A percentile compares a stretch with the other conserved stretches of the same genome.
Conservation (phyloP, 1,284 basidiomycete species). For the Peniophora sp. region DNA sequence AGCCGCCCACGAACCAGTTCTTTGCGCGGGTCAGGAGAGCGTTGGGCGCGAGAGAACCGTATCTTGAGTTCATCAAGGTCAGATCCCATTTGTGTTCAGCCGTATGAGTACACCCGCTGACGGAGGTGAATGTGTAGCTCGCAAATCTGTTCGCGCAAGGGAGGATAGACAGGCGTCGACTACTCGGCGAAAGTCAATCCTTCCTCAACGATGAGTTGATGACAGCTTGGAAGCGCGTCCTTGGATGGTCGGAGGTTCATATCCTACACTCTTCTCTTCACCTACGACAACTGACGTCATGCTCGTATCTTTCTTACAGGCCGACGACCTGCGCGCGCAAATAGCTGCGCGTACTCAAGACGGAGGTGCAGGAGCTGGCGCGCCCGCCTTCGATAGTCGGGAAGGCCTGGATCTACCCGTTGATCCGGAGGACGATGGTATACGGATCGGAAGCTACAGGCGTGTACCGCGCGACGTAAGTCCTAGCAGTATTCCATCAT, state of each 20-base stretch:
- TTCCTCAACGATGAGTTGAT: conserved; percentile 77
- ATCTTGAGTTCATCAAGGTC: conserved; percentile 94
- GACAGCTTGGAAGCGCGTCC: conserved; percentile 80
- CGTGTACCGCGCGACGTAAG: conserved; percentile 73
- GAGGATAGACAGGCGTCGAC: conserved; percentile 79
- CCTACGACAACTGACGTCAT: too few relatives aligned
- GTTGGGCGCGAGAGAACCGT: conserved; percentile 83
- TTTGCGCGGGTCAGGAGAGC: conserved; percentile 90
- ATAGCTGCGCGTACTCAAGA: conserved; percentile 24
- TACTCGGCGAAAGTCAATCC: conserved; percentile 62
- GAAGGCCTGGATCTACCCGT: conserved; percentile 23
- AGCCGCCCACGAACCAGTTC: conserved; percentile 76
- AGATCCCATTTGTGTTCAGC: too few relatives aligned
- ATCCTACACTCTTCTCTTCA: too few relatives aligned
- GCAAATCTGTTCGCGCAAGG: conserved; percentile 95
- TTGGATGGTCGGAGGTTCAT: conserved; percentile 72
- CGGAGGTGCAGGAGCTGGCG: too few relatives aligned
- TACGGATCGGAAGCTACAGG: conserved; percentile 82
- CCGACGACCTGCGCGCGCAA: conserved; percentile 37
- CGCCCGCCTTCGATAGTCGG: conserved; percentile 25
- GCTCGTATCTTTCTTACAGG: conserved; percentile 32
- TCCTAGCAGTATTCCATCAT: conserved; percentile 12
- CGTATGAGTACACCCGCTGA: too few relatives aligned
- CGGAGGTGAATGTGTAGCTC: neutral
- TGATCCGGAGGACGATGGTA: conserved; percentile 49